Percentiles rank a stretch among this genome's conserved stretches.
phyloP scores from a whole-genome alignment of 768 basidiomycete genomes.

The Leccinum ochraceum region DNA sequence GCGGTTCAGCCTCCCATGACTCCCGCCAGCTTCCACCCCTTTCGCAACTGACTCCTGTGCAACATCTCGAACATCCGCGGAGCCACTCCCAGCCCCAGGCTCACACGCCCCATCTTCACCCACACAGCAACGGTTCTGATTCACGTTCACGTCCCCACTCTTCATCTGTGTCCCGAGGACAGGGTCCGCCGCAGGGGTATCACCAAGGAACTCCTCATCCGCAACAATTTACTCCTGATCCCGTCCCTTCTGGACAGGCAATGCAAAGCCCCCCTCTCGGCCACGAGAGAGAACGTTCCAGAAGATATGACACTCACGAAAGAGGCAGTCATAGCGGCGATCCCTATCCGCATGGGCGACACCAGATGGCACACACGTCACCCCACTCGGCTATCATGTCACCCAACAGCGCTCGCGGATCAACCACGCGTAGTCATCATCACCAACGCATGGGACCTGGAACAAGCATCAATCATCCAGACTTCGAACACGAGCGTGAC shows the following conservation, averaged over 20 bases:
- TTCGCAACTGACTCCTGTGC: slow-evolving; percentile 47
- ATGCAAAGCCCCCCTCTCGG: slow-evolving; percentile 51
- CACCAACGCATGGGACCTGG: slow-evolving; percentile 71
- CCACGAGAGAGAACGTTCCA: slow-evolving; percentile 44
- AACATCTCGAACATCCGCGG: slow-evolving; percentile 38
- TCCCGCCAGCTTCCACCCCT: slow-evolving; percentile 51
- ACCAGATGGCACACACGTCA: slow-evolving; percentile 34
- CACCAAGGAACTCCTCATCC: slow-evolving; percentile 42
- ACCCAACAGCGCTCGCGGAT: slow-evolving; percentile 37
- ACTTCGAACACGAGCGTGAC: slow-evolving; percentile 39
- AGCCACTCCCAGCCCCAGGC: slow-evolving; percentile 37
- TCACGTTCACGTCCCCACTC: slow-evolving; percentile 52
- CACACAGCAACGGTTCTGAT: slow-evolving; percentile 42
- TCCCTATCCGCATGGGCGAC: slow-evolving; percentile 35
- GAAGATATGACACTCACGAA: slow-evolving; percentile 52
- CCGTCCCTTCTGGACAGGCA: slow-evolving; percentile 43
- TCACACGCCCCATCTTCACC: slow-evolving; percentile 45
- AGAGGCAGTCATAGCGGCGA: slow-evolving; percentile 36
- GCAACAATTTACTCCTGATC: slow-evolving; percentile 50
- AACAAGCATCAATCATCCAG: slow-evolving; percentile 49
- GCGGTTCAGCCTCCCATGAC: slow-evolving; percentile 45
- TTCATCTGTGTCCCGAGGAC: slow-evolving; percentile 52
- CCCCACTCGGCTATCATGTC: slow-evolving; percentile 36
- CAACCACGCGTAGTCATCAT: slow-evolving; percentile 50
- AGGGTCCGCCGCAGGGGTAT: slow-evolving; percentile 33